Evolutionary conservation across 768 basidiomycete genomes (phyloP).

Genomic region (Tephrocybe rancida): DNA sequence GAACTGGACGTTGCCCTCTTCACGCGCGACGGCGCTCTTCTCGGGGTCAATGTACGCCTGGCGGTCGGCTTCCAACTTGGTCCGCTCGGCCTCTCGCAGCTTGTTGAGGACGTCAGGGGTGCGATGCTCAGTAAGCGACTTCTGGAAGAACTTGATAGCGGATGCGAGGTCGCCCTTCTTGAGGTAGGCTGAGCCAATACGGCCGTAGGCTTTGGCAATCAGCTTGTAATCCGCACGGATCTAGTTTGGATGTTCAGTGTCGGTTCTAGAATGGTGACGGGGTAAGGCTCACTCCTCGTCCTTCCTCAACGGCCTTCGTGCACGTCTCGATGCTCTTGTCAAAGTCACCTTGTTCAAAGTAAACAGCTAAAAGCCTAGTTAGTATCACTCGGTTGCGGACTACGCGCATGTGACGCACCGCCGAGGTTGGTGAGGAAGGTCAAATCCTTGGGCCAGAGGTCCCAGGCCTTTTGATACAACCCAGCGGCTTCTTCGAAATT

Average conservation of each 20-base stretch:
- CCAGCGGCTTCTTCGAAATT: slow-evolving; percentile 77
- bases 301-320: slow-evolving; percentile 96
- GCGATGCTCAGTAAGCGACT: slow-evolving; percentile 94
- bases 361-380: slow-evolving; percentile 63
- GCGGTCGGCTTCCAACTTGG: slow-evolving; percentile 75
- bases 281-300: slow-evolving; percentile 58
- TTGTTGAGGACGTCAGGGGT: slow-evolving; percentile 92
- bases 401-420: slow-evolving; percentile 44
- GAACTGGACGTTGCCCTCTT: slow-evolving; percentile 92
- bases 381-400: not conserved
- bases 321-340: slow-evolving; percentile 90
- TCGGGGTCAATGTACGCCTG: slow-evolving; percentile 88
- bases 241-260: slow-evolving; percentile 34
- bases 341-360: slow-evolving; percentile 93
- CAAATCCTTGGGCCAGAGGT: slow-evolving; percentile 89
- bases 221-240: slow-evolving; percentile 94
- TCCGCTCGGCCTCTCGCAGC: slow-evolving; percentile 81
- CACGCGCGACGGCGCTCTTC: slow-evolving; percentile 78
- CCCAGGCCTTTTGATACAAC: slow-evolving; percentile 89
- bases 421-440: slow-evolving; percentile 91
- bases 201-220: slow-evolving; percentile 91
- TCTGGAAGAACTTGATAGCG: slow-evolving; percentile 91
- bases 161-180: slow-evolving; percentile 74
- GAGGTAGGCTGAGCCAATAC: slow-evolving; percentile 82
- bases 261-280: not conserved